Evolutionary conservation across 1,284 basidiomycete species (phyloP).

Genomic region (Mycena citricolor): DNA sequence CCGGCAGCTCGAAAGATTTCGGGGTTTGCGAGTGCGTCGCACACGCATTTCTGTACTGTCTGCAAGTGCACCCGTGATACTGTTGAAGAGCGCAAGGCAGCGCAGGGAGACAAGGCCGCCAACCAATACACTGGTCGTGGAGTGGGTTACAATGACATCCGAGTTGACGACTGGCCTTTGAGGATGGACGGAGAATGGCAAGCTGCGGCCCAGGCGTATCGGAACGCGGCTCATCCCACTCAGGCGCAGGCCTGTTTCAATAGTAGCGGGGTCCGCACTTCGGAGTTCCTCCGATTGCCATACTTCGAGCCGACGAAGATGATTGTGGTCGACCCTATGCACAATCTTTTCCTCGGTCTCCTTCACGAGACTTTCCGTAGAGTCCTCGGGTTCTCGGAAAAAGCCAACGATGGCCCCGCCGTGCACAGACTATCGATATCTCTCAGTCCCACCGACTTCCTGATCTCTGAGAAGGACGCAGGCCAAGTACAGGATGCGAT

Average conservation of each 20-base stretch:
- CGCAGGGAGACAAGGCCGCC: too few species aligned
- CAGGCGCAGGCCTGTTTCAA: constrained; percentile 20
- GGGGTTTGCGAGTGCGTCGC: constrained; percentile 31
- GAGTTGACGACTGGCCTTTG: constrained; percentile 23
- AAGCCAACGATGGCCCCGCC: too few species aligned
- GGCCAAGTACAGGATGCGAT: too few species aligned
- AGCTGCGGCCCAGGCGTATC: constrained; percentile 16
- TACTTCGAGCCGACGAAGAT: constrained; percentile 38
- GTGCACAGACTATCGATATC: too few species aligned
- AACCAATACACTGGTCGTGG: too few species aligned
- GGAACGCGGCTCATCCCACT: constrained; percentile 4
- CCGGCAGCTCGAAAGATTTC: constrained; percentile 36
- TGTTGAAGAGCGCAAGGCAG: constrained; percentile 27
- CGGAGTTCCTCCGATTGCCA: constrained; percentile 35
- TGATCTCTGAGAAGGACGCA: too few species aligned
- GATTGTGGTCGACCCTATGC: constrained; percentile 40
- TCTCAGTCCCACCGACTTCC: too few species aligned
- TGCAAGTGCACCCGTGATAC: constrained; percentile 28
- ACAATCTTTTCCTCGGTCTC: constrained; percentile 33
- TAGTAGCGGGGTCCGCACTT: constrained; percentile 32
- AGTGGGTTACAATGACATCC: constrained; percentile 19
- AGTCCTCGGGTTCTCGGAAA: constrained; percentile 15
- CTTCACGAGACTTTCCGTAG: constrained; percentile 25
- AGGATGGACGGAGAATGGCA: constrained; percentile 24
- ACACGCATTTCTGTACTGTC: constrained; percentile 33